A percentile compares a stretch with the other conserved stretches of the same genome.
phyloP scores from a whole-genome alignment of 1,284 basidiomycete genomes.

The Papiliotrema laurentii region DNA sequence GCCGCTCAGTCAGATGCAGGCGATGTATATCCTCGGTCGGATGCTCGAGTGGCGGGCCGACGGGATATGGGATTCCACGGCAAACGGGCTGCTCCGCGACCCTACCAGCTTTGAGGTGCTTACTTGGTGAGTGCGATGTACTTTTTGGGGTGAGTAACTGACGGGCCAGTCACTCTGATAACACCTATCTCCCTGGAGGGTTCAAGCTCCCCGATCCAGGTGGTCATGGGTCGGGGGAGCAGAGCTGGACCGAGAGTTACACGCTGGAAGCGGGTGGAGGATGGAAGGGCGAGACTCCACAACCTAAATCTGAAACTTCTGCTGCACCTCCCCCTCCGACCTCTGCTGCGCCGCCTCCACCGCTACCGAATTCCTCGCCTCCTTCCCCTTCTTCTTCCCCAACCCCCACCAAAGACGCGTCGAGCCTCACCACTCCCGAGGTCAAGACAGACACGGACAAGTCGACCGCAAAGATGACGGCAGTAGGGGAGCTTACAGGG shows the following conservation, averaged over 20 bases:
- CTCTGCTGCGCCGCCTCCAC: neutral
- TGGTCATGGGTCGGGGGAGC: constrained; percentile 4
- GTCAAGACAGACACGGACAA: too few relatives aligned
- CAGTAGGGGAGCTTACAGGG: too few relatives aligned
- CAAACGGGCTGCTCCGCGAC: constrained; percentile 18
- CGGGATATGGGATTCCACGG: constrained; percentile 21
- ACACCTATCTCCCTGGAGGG: constrained; percentile 15
- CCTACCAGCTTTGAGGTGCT: constrained; percentile 13
- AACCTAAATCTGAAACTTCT: constrained; percentile 3
- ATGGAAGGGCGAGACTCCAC: neutral
- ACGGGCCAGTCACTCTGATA: constrained; percentile 7
- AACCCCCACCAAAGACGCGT: neutral
- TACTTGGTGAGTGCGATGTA: constrained; percentile 17
- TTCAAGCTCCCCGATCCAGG: constrained; percentile 20
- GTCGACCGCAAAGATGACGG: too few relatives aligned
- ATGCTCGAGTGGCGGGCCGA: constrained; percentile 19
- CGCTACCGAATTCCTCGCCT: neutral
- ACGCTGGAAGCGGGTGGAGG: constrained; percentile 3
- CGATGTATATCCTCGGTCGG: constrained; percentile 28
- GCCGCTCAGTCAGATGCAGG: constrained; percentile 26
- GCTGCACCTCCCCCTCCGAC: constrained; percentile 3
- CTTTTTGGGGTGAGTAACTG: neutral
- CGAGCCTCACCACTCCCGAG: too few relatives aligned
- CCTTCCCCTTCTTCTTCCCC: constrained; percentile 1
- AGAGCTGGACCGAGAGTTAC: constrained; percentile 16